Evolutionary conservation across 306 rosid species (phyloP).

Genomic region (Dryas drummondii): DNA sequence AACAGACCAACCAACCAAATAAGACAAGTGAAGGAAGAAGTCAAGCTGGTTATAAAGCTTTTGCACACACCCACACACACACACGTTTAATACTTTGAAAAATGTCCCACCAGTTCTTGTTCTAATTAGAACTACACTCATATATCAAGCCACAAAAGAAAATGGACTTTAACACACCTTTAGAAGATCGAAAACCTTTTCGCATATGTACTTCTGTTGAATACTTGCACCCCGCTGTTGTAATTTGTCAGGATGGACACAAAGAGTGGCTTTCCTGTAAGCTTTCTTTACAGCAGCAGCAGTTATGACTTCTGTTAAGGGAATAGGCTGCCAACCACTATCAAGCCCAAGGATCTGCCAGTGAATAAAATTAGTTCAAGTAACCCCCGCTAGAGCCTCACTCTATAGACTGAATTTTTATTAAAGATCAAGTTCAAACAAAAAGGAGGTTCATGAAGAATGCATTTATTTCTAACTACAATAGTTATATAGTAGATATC

Average conservation of each 20-base stretch:
- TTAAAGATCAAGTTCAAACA: conserved; percentile 3
- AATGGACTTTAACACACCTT: conserved; percentile 51
- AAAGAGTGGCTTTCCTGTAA: conserved; percentile 94
- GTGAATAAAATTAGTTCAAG: not conserved
- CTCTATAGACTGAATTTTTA: not conserved
- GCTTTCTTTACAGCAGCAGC: conserved; percentile 91
- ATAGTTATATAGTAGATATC: too few species aligned
- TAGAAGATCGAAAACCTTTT: conserved; percentile 91
- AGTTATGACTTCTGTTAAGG: conserved; percentile 85
- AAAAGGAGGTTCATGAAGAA: not conserved
- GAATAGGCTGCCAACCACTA: conserved; percentile 92
- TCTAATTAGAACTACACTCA: not conserved
- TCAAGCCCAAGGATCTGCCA: conserved; percentile 87
- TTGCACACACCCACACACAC: too few species aligned
- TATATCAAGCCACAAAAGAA: conserved; percentile 6
- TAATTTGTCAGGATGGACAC: conserved; percentile 94
- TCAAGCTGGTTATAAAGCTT: not conserved
- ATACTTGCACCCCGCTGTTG: conserved; percentile 92
- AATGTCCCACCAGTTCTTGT: not conserved
- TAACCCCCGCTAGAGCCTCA: not conserved
- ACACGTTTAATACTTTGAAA: too few species aligned
- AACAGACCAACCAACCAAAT: conserved; percentile 7
- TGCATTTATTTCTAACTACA: not conserved
- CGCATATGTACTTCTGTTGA: conserved; percentile 87
- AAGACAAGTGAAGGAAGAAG: not conserved